A percentile compares a stretch with the other conserved stretches of the same genome.
phyloP scores from a whole-genome alignment of 176 grass and related monocot species.

The Oryza glaberrima region DNA sequence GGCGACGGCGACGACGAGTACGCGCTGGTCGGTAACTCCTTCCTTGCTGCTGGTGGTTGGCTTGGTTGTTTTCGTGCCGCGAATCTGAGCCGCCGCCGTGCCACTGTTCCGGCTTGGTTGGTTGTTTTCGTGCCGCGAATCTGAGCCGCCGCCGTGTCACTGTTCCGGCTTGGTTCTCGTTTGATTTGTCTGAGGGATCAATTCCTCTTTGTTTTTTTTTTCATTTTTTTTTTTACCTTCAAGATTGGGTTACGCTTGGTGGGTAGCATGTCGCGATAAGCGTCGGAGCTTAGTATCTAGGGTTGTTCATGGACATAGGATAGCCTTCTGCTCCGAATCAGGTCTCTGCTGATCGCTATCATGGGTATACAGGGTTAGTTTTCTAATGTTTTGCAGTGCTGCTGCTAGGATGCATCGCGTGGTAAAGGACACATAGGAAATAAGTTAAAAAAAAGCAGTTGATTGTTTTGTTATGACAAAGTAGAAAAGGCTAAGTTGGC shows the following conservation, averaged over 20 bases:
- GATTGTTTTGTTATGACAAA: conserved; percentile 17
- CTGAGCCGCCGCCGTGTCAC: neutral
- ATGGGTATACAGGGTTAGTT: conserved; percentile 12
- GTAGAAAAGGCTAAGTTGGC: conserved; percentile 29
- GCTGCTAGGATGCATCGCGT: neutral
- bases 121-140: conserved; percentile 10
- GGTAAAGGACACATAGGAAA: neutral
- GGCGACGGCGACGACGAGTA: conserved; percentile 47
- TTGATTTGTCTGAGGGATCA: neutral
- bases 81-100: conserved; percentile 18
- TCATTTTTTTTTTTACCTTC: neutral
- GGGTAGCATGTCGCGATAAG: neutral
- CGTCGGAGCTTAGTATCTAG: neutral
- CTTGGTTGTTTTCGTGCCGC: neutral
- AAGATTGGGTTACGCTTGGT: neutral
- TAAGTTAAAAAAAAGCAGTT: neutral
- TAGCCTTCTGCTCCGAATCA: neutral
- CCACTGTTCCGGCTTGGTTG: neutral
- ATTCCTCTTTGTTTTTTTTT: neutral
- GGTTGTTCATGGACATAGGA: neutral
- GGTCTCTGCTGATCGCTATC: neutral
- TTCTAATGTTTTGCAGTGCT: neutral
- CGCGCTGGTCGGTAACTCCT: conserved; percentile 45
- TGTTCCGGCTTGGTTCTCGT: neutral
- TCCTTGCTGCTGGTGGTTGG: neutral